Evolutionary conservation across 305 asterid genomes (phyloP).

Genomic region (Fraxinus albicans): DNA sequence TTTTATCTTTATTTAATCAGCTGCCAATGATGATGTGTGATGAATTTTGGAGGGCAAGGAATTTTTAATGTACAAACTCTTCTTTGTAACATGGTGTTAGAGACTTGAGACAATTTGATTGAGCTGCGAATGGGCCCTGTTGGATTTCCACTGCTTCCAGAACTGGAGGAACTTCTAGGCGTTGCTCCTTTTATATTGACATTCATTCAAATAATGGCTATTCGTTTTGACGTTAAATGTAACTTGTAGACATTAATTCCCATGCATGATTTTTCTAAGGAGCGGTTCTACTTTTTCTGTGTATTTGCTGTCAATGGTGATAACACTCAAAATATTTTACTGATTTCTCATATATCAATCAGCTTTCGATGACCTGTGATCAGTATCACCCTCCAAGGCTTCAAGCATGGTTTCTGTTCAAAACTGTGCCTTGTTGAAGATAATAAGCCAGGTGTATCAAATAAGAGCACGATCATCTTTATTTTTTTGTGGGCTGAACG

Average conservation of each 20-base stretch:
- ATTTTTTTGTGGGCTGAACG: not conserved
- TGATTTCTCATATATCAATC: slow-evolving; percentile 42
- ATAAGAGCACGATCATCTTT: slow-evolving; percentile 15
- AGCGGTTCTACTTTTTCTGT: not conserved
- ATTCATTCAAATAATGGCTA: slow-evolving; percentile 7
- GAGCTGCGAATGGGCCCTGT: slow-evolving; percentile 41
- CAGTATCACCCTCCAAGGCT: slow-evolving; percentile 36
- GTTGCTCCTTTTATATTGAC: slow-evolving; percentile 9
- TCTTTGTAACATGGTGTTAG: slow-evolving; percentile 31
- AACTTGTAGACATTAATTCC: slow-evolving; percentile 1
- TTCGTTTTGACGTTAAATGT: slow-evolving; percentile 18
- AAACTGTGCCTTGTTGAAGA: slow-evolving; percentile 25
- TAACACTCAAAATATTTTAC: slow-evolving; percentile 23
- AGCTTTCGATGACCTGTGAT: slow-evolving; percentile 65
- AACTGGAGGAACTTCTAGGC: slow-evolving; percentile 23
- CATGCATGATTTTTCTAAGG: not conserved
- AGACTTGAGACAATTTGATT: slow-evolving; percentile 34
- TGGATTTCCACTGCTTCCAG: slow-evolving; percentile 16
- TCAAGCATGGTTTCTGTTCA: slow-evolving; percentile 36
- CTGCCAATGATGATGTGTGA: slow-evolving; percentile 92
- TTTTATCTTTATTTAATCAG: slow-evolving; percentile 62
- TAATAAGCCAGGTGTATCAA: slow-evolving; percentile 10
- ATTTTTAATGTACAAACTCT: slow-evolving; percentile 28
- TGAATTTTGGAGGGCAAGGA: slow-evolving; percentile 58
- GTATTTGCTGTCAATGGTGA: slow-evolving; percentile 15